These are phyloP conservation scores for Lichtheimia ornata DNA, from an alignment of 371 early-diverging fungal species.

Conservation along the genomic window DNA sequence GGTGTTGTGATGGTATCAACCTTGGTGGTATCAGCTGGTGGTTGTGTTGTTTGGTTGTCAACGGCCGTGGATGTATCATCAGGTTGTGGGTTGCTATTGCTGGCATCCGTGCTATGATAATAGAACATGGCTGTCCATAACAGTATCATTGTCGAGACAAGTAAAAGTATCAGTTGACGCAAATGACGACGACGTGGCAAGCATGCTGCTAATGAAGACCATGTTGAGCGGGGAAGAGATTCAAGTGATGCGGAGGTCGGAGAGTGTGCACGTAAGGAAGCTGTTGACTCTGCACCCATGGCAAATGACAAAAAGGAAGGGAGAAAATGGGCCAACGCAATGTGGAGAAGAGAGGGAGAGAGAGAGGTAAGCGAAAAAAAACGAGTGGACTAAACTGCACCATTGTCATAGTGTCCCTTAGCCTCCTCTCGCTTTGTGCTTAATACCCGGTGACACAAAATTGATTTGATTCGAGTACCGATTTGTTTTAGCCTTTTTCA, in stretches of 20 bases:
- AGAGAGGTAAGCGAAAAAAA: neutral
- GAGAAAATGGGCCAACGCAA: conserved; percentile 1
- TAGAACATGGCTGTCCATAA: conserved; percentile 7
- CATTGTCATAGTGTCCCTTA: too few species aligned
- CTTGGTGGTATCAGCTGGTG: neutral
- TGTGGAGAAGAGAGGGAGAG: neutral
- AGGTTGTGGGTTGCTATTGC: neutral
- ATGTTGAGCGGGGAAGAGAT: conserved; percentile 2
- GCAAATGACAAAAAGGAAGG: neutral
- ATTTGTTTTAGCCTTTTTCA: too few species aligned
- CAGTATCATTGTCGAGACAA: neutral
- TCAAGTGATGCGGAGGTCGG: neutral
- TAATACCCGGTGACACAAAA: conserved; percentile 1
- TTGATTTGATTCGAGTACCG: neutral
- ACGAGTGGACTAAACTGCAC: neutral
- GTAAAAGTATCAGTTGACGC: neutral
- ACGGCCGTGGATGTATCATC: neutral
- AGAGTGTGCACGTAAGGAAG: neutral
- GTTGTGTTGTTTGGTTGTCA: neutral
- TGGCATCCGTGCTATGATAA: conserved; percentile 1
- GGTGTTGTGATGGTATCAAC: neutral
- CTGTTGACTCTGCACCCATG: neutral
- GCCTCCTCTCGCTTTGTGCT: neutral
- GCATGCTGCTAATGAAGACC: conserved; percentile 4
- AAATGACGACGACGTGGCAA: conserved; percentile 3